Evolutionary conservation across 2,329 filamentous ascomycete genomes (phyloP).

Genomic region (Didymella segeticola): DNA sequence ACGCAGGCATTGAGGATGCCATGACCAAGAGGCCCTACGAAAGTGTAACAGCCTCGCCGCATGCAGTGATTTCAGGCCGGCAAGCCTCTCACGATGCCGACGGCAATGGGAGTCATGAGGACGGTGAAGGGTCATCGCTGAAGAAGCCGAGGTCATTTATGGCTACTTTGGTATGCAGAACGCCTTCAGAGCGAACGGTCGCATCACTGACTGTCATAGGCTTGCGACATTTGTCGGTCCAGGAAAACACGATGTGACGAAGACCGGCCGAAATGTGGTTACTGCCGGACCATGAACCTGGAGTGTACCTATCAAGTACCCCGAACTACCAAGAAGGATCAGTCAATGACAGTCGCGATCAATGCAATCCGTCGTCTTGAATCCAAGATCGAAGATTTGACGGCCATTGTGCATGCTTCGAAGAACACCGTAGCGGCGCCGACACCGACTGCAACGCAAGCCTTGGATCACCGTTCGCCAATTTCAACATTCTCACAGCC

Average conservation of each 20-base stretch:
- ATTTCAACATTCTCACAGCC: slow-evolving; percentile 36
- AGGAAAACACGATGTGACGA: slow-evolving; percentile 64
- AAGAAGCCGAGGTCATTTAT: slow-evolving; percentile 48
- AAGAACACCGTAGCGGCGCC: slow-evolving; percentile 18
- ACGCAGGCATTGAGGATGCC: slow-evolving; percentile 28
- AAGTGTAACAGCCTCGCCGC: slow-evolving; percentile 27
- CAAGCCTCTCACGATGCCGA: slow-evolving; percentile 31
- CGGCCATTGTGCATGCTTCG: slow-evolving; percentile 44
- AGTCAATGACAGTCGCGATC: slow-evolving; percentile 62
- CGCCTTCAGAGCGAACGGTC: neutral
- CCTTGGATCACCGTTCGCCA: slow-evolving; percentile 37
- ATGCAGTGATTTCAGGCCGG: slow-evolving; percentile 23
- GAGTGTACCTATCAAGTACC: slow-evolving; percentile 62
- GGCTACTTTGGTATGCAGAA: slow-evolving; percentile 40
- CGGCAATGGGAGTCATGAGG: slow-evolving; percentile 31
- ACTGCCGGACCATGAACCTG: slow-evolving; percentile 57
- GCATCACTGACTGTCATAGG: slow-evolving; percentile 41
- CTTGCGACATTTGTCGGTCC: slow-evolving; percentile 61
- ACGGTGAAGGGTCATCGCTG: slow-evolving; percentile 33
- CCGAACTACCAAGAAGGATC: slow-evolving; percentile 62
- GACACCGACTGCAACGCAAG: slow-evolving; percentile 1
- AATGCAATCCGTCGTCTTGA: slow-evolving; percentile 62
- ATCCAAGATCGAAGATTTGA: slow-evolving; percentile 59
- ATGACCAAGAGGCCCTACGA: slow-evolving; percentile 47
- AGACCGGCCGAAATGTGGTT: slow-evolving; percentile 59